phyloP scores from a whole-genome alignment of 2,329 filamentous ascomycete species.

The Claviceps pazoutovae region DNA sequence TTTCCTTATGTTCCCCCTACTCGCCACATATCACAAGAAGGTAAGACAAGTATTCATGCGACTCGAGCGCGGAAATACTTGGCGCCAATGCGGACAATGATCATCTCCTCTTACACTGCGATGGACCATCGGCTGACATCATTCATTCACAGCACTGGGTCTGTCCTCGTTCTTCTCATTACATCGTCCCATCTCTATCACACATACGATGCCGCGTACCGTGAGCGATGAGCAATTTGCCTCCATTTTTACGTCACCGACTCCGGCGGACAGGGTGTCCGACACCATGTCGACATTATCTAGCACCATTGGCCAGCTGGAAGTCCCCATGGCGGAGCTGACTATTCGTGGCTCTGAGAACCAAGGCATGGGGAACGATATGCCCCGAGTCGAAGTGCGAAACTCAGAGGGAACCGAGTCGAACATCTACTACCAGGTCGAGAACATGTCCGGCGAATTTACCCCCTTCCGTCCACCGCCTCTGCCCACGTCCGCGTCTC shows the following conservation, averaged over 20 bases:
- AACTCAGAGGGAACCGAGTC: conserved; percentile 42
- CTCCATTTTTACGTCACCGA: conserved; percentile 58
- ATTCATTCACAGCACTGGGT: conserved; percentile 51
- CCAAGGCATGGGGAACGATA: conserved; percentile 29
- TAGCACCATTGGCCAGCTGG: conserved; percentile 43
- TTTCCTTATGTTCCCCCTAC: conserved; percentile 65
- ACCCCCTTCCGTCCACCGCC: conserved; percentile 79
- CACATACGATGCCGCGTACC: conserved; percentile 60
- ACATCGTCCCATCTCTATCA: conserved; percentile 85
- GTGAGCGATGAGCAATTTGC: conserved; percentile 66
- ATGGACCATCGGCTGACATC: not conserved
- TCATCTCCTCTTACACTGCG: not conserved
- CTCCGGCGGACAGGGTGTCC: conserved; percentile 35
- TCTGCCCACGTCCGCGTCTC: conserved; percentile 48
- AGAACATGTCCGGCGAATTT: conserved; percentile 56
- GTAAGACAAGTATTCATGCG: conserved; percentile 26
- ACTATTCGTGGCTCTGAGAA: conserved; percentile 29
- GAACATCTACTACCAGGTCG: conserved; percentile 50
- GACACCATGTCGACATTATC: conserved; percentile 56
- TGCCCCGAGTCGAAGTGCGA: conserved; percentile 37
- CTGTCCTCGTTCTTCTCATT: conserved; percentile 91
- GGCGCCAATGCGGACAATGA: not conserved
- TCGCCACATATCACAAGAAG: conserved; percentile 53
- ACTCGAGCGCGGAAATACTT: not conserved
- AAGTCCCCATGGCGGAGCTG: conserved; percentile 41